Conservation (phyloP, 352 stramenopile species). For the Globisporangium middletonii region DNA sequence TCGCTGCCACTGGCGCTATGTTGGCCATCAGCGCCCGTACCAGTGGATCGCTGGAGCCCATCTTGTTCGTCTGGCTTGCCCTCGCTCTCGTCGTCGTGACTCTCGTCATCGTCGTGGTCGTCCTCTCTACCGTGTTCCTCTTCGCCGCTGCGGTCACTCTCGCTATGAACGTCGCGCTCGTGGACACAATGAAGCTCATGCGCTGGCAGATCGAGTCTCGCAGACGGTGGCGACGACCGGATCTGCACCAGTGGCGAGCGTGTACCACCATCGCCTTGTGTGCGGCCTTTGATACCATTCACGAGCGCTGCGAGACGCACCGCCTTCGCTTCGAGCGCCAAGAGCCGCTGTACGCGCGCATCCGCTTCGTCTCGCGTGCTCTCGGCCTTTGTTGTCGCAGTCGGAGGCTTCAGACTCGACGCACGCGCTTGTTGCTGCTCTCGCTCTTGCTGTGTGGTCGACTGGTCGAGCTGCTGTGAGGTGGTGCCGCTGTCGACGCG, state of each 20-base stretch:
- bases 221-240: no score
- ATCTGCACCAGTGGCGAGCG: background rate
- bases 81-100: no score
- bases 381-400: background rate
- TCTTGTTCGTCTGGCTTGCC: no score
- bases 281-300: conserved; percentile 3
- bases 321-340: conserved; percentile 12
- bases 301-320: conserved; percentile 8
- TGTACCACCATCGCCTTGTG: no score
- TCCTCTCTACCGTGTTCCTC: background rate
- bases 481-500: no score
- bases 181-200: background rate
- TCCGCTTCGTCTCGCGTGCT: background rate
- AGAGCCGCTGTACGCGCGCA: conserved; percentile 1
- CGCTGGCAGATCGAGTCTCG: no score
- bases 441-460: background rate
- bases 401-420: background rate
- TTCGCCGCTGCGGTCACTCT: background rate
- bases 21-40: background rate
- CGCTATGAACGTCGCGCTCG: background rate
- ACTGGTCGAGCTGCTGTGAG: background rate
- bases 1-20: background rate
- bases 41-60: no score
- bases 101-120: background rate
- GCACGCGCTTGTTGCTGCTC: background rate